Evolutionary conservation across 2,329 filamentous ascomycete genomes (phyloP).

Genomic region (Fusarium anthophilum): DNA sequence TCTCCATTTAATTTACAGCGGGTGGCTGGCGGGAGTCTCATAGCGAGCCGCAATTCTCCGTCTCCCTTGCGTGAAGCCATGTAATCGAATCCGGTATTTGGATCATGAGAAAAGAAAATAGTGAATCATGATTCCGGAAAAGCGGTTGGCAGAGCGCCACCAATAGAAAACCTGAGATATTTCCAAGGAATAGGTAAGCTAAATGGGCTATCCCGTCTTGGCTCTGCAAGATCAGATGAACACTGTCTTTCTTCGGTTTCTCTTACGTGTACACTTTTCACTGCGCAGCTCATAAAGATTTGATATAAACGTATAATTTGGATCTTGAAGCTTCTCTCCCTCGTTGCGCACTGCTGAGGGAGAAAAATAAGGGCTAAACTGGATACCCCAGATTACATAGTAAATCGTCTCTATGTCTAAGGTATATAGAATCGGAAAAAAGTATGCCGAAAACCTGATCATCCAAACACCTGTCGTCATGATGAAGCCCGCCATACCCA

Average conservation of each 20-base stretch:
- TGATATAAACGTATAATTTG: constrained; percentile 4
- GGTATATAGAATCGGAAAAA: constrained; percentile 24
- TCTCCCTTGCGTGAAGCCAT: constrained; percentile 1
- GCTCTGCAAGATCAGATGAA: neutral
- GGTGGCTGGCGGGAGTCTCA: constrained; percentile 25
- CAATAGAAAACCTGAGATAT: neutral
- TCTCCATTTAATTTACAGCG: neutral
- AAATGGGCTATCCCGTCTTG: neutral
- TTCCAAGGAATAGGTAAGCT: neutral
- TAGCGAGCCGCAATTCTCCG: constrained; percentile 5
- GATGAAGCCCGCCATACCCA: constrained; percentile 25
- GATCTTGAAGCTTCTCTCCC: constrained; percentile 8
- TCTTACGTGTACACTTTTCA: neutral
- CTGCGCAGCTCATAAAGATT: neutral
- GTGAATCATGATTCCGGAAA: neutral
- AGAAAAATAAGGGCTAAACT: constrained; percentile 3
- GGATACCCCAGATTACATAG: constrained; percentile 27
- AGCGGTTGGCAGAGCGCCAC: neutral
- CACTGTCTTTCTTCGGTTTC: neutral
- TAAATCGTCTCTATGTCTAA: constrained; percentile 32
- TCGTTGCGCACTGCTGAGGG: constrained; percentile 30
- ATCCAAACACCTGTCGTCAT: constrained; percentile 31
- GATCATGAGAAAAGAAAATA: neutral
- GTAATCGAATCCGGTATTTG: neutral
- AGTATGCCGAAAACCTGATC: constrained; percentile 14